Conservation (phyloP, 1,284 basidiomycete genomes). For the Pseudozyma thailandica region DNA sequence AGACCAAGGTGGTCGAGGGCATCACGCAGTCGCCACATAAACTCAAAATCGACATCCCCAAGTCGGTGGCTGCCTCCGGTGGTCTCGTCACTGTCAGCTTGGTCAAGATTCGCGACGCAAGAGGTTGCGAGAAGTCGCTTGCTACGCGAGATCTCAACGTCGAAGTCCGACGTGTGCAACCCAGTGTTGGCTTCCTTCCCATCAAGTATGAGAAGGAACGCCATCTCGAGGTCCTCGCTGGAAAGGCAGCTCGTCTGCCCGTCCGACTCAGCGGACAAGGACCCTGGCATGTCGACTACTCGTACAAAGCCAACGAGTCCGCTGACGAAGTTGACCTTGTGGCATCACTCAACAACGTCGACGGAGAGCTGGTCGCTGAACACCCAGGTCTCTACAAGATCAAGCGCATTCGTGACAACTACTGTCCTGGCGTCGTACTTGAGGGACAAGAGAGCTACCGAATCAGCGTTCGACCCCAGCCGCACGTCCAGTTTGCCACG, state of each 20-base stretch:
- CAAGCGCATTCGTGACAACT: conserved; percentile 78
- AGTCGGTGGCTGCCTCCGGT: conserved; percentile 75
- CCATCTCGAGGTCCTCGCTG: conserved; percentile 78
- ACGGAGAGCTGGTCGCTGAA: conserved; percentile 77
- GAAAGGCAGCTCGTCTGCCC: conserved; percentile 73
- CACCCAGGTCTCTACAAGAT: conserved; percentile 82
- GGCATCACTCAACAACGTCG: conserved; percentile 74
- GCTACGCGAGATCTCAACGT: conserved; percentile 83
- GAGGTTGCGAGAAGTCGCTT: conserved; percentile 83
- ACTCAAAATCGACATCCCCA: conserved; percentile 67
- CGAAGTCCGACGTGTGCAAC: conserved; percentile 86
- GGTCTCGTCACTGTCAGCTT: conserved; percentile 84
- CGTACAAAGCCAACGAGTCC: conserved; percentile 71
- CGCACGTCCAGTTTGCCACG: conserved; percentile 69
- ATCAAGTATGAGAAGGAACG: conserved; percentile 68
- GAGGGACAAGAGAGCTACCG: conserved; percentile 75
- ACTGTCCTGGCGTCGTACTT: conserved; percentile 82
- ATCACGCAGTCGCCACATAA: conserved; percentile 59
- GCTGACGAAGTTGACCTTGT: conserved; percentile 68
- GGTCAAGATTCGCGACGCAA: conserved; percentile 85
- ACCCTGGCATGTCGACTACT: conserved; percentile 78
- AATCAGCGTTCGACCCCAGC: conserved; percentile 81
- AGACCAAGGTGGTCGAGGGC: conserved; percentile 51
- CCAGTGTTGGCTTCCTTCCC: conserved; percentile 83
- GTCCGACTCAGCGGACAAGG: conserved; percentile 66